Percentiles rank a stretch among this genome's conserved stretches.
Evolutionary conservation across 441 rosid species (phyloP).

Genomic region (Erodium chrysanthum): DNA sequence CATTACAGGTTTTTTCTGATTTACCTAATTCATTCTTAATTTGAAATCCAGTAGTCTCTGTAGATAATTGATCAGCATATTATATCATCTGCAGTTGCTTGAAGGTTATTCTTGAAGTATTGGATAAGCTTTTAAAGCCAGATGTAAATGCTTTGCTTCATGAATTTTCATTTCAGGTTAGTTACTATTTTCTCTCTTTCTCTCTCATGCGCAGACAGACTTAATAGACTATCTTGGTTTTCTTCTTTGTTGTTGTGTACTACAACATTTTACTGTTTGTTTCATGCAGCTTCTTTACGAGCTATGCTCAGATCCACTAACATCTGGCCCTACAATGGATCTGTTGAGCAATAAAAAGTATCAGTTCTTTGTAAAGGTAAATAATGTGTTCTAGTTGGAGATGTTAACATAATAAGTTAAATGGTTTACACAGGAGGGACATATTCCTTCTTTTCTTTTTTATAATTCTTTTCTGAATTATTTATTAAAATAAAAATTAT

Average conservation of each 20-base stretch:
- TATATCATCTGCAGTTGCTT: slow-evolving; percentile 55
- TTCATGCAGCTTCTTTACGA: slow-evolving; percentile 69
- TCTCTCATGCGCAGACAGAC: background rate
- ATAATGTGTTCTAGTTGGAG: slow-evolving; percentile 4
- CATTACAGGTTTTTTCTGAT: slow-evolving; percentile 63
- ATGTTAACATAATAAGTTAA: slow-evolving; percentile 13
- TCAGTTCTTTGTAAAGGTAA: slow-evolving; percentile 76
- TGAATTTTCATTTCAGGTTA: slow-evolving; percentile 92
- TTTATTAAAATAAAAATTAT: background rate
- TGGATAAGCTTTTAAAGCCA: slow-evolving; percentile 70
- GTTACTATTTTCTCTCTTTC: slow-evolving; percentile 11
- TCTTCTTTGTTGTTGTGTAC: background rate
- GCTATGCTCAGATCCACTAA: slow-evolving; percentile 75
- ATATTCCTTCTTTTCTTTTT: background rate
- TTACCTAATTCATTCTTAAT: slow-evolving; percentile 1
- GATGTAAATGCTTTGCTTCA: slow-evolving; percentile 71
- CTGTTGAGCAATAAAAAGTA: slow-evolving; percentile 70
- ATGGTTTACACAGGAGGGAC: slow-evolving; percentile 7
- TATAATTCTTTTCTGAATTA: background rate
- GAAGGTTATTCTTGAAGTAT: slow-evolving; percentile 81
- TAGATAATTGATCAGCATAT: slow-evolving; percentile 10
- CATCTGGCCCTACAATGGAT: slow-evolving; percentile 81
- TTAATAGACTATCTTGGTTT: background rate
- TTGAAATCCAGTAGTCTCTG: background rate
- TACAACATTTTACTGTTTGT: slow-evolving; percentile 13